Evolutionary conservation across 345 rosid species (phyloP).

Genomic region (Populus nigra): DNA sequence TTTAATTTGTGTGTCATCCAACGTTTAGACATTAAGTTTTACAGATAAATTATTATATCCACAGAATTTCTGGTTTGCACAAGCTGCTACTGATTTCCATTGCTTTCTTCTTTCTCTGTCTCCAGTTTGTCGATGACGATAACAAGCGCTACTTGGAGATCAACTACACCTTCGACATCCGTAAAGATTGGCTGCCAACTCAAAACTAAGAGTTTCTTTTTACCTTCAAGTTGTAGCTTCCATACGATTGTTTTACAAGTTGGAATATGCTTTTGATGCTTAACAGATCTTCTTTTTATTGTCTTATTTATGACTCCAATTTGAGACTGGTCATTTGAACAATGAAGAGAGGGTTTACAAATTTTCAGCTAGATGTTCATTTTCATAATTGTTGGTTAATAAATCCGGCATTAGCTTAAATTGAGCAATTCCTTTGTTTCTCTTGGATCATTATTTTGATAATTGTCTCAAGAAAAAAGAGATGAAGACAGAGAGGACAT

Average conservation of each 20-base stretch:
- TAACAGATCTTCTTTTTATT: not conserved
- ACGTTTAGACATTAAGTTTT: not conserved
- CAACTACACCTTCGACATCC: slow-evolving; percentile 87
- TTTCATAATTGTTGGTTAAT: not conserved
- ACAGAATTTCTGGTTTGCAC: not conserved
- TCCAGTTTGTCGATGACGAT: slow-evolving; percentile 83
- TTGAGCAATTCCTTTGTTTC: not conserved
- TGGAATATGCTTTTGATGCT: slow-evolving; percentile 27
- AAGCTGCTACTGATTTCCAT: slow-evolving; percentile 1
- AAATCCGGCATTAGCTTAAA: not conserved
- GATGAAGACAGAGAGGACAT: too few species aligned
- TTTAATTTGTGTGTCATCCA: not conserved
- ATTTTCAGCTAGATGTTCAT: not conserved
- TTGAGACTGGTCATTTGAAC: not conserved
- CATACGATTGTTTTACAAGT: slow-evolving; percentile 7
- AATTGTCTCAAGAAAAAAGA: too few species aligned
- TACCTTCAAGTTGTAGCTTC: not conserved
- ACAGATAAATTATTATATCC: not conserved
- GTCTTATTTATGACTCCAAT: not conserved
- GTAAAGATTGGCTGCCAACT: slow-evolving; percentile 56
- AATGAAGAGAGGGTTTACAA: slow-evolving; percentile 1
- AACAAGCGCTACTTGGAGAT: slow-evolving; percentile 81
- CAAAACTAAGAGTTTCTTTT: not conserved
- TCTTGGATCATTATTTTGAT: not conserved
- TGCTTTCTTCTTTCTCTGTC: slow-evolving; percentile 2